These are phyloP conservation scores for Oxyria digyna DNA, from an alignment of 148 eudicot species.

Conservation along the genomic window DNA sequence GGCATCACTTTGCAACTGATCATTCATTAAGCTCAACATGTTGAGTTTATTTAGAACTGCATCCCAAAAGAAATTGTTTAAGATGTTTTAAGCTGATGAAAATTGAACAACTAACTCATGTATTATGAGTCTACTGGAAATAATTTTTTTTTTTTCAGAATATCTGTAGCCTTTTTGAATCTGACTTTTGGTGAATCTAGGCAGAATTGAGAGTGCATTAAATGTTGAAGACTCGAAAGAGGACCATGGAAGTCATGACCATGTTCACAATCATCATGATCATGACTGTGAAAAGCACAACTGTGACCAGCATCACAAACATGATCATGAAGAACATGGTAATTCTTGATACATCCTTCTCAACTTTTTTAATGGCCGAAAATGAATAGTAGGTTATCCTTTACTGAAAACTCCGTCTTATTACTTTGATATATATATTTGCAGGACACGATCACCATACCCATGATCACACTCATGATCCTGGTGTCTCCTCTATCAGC, in stretches of 20 bases:
- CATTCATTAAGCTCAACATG: not conserved
- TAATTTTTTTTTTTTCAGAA: too few species aligned
- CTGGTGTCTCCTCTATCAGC: conserved; percentile 97
- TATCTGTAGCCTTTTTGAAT: not conserved
- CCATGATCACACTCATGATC: conserved; percentile 95
- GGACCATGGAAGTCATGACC: conserved; percentile 26
- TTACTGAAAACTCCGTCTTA: too few species aligned
- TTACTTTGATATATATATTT: too few species aligned
- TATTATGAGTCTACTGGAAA: too few species aligned
- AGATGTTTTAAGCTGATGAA: not conserved
- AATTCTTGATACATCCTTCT: not conserved
- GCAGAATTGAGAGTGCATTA: conserved; percentile 91
- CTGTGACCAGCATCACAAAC: conserved; percentile 45
- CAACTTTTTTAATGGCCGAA: not conserved
- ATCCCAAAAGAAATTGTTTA: not conserved
- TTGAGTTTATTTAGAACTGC: too few species aligned
- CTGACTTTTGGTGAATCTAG: conserved; percentile 17
- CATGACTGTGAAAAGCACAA: conserved; percentile 49
- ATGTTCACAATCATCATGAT: conserved; percentile 33
- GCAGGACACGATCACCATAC: conserved; percentile 84
- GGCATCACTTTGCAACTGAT: not conserved
- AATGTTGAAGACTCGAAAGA: conserved; percentile 54
- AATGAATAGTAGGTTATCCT: not conserved
- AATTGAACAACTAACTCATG: not conserved
- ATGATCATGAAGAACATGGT: conserved; percentile 44